Base-by-base conservation (phyloP, 139 green algal genomes). In the Chlorokybus atmophyticus region DNA sequence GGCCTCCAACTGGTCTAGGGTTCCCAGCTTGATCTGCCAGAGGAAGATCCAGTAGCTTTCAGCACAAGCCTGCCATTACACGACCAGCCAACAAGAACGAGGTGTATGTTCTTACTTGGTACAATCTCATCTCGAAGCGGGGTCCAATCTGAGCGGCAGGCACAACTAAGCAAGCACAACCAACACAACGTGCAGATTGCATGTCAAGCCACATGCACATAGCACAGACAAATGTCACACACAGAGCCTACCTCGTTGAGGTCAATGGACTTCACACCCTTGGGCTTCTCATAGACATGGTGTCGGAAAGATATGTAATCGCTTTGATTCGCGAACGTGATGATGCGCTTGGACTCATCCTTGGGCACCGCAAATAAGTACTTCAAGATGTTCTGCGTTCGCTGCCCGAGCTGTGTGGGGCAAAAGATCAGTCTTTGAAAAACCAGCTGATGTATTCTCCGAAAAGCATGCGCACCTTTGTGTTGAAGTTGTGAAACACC, bases 301-400 rank as follows among this genome's bases (percentile, higher is more conserved):
- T 78, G 70, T 21, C 70, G 64, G 63, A 98, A 93, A 27, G 75
- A 90, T 29, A 98, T 85, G 68, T 79, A 95, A 71, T 98, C 90
- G 1, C 62, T 69, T 26, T 80, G 66, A 42, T 77, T 79, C 48
- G 79, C 83, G 66, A 94, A 90, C 2, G 85, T 93, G 40, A 95
- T 82, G 26, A 94, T 70, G 3, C 87, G 81, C 64, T 94, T 94
- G 66, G 55, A 77, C 62, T 92, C 87, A 19, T 81, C 65, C 59
- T 94, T 94, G 39, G 90, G 84, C 29, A 85, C 77, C 0, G 92
- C 89, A 73, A 98, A 99, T 2, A 99, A 74, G 62, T 91, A 76
- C 65, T 94, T 94, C 2, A 99, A 73, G 41, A 99, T 90, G 70
- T 81, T 90, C 23, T 44, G 28, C 3, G 87, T 79, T 2, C 91